phyloP scores from a whole-genome alignment of 306 rosid species.

The Calophaca sinica region DNA sequence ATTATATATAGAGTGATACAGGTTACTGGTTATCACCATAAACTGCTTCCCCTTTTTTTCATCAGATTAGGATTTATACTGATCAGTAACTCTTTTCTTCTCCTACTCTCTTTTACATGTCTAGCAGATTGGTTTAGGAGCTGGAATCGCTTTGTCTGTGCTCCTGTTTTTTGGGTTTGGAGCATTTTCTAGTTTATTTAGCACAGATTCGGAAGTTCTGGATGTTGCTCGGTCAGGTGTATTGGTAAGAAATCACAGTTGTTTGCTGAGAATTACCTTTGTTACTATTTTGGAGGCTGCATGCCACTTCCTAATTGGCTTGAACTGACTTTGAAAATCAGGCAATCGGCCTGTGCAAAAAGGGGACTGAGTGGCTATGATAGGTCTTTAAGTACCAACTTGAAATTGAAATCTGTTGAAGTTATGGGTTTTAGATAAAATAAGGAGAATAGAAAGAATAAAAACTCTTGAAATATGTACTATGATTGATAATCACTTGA shows the following conservation, averaged over 20 bases:
- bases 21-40: constrained; percentile 54
- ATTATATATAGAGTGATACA: constrained; percentile 76
- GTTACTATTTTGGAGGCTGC: constrained; percentile 15
- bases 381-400: constrained; percentile 13
- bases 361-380: not conserved
- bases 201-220: constrained; percentile 79
- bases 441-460: too few species aligned
- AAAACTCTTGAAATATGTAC: too few species aligned
- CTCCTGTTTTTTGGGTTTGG: constrained; percentile 78
- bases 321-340: not conserved
- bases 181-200: constrained; percentile 79
- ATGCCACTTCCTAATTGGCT: too few species aligned
- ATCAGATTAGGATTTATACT: constrained; percentile 35
- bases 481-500: too few species aligned
- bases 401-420: not conserved
- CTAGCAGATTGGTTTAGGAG: constrained; percentile 75
- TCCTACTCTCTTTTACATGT: constrained; percentile 39
- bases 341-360: not conserved
- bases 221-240: constrained; percentile 78
- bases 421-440: too few species aligned
- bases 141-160: constrained; percentile 71
- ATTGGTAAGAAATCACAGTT: constrained; percentile 64
- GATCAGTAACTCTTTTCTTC: constrained; percentile 40
- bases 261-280: constrained; percentile 7
- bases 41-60: constrained; percentile 16